Evolutionary conservation across 1,139 yeast genomes (phyloP).

Genomic region (Hansenula sp.): DNA sequence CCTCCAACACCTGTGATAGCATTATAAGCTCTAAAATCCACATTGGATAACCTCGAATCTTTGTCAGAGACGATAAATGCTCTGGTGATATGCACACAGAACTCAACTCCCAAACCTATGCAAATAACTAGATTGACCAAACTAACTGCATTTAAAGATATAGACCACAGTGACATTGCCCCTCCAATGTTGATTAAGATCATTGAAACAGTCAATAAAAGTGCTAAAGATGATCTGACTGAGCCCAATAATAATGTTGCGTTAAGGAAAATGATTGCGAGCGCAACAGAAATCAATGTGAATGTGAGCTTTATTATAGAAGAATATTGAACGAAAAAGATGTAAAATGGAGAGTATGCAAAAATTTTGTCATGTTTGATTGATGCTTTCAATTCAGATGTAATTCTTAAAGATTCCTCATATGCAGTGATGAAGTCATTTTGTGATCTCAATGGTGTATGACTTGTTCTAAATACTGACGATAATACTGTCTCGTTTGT

Average conservation of each 20-base stretch:
- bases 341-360: slow-evolving; percentile 90
- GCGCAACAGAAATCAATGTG: slow-evolving; percentile 50
- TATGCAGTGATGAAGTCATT: slow-evolving; percentile 79
- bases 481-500: slow-evolving; percentile 43
- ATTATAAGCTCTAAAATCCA: slow-evolving; percentile 41
- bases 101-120: slow-evolving; percentile 89
- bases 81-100: slow-evolving; percentile 81
- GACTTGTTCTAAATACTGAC: slow-evolving; percentile 77
- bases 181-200: slow-evolving; percentile 76
- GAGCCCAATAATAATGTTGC: slow-evolving; percentile 66
- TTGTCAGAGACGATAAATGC: slow-evolving; percentile 45
- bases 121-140: slow-evolving; percentile 86
- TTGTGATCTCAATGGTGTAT: slow-evolving; percentile 76
- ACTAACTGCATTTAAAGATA: slow-evolving; percentile 84
- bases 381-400: slow-evolving; percentile 46
- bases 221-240: slow-evolving; percentile 48
- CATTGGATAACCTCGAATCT: slow-evolving; percentile 26
- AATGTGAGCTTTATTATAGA: slow-evolving; percentile 57
- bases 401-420: slow-evolving; percentile 66
- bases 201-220: slow-evolving; percentile 56
- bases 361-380: slow-evolving; percentile 53
- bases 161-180: slow-evolving; percentile 67
- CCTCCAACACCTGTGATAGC: slow-evolving; percentile 79
- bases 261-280: slow-evolving; percentile 48
- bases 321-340: slow-evolving; percentile 85